Percentiles rank a stretch among this genome's conserved stretches.
These are phyloP conservation scores for Tulasnella sp. DNA, from an alignment of 768 basidiomycete species.

Conservation along the genomic window DNA sequence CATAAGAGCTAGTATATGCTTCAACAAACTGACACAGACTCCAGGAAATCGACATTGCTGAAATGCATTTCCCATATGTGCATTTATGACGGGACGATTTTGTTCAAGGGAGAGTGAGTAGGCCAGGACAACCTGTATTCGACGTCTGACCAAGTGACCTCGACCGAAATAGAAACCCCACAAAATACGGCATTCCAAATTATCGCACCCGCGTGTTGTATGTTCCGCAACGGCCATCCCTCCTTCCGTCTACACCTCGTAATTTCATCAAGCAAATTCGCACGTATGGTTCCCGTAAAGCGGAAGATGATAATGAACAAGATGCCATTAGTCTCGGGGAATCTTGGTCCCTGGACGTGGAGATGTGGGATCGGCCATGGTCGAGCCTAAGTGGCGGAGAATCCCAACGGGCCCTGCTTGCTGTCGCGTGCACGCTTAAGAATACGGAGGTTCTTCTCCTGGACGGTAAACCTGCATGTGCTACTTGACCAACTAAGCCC, in stretches of 20 bases:
- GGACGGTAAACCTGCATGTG: constrained; percentile 44
- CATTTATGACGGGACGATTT: constrained; percentile 51
- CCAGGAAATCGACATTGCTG: constrained; percentile 46
- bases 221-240: constrained; percentile 76
- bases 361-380: constrained; percentile 75
- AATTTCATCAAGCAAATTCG: constrained; percentile 52
- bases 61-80: constrained; percentile 77
- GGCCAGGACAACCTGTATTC: not conserved
- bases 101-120: constrained; percentile 55
- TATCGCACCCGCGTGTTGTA: constrained; percentile 75
- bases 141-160: not conserved
- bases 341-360: constrained; percentile 51
- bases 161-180: constrained; percentile 19
- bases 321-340: constrained; percentile 38
- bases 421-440: constrained; percentile 57
- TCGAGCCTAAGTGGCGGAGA: constrained; percentile 74
- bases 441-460: constrained; percentile 68
- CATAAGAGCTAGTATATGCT: not conserved
- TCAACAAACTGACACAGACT: constrained; percentile 25
- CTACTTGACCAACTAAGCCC: not conserved
- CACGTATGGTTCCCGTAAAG: constrained; percentile 38
- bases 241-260: constrained; percentile 70
- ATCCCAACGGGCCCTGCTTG: constrained; percentile 68
- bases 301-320: constrained; percentile 15
- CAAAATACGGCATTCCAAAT: constrained; percentile 37